phyloP scores from a whole-genome alignment of 208 protist species.

The Leishmania guyanensis region DNA sequence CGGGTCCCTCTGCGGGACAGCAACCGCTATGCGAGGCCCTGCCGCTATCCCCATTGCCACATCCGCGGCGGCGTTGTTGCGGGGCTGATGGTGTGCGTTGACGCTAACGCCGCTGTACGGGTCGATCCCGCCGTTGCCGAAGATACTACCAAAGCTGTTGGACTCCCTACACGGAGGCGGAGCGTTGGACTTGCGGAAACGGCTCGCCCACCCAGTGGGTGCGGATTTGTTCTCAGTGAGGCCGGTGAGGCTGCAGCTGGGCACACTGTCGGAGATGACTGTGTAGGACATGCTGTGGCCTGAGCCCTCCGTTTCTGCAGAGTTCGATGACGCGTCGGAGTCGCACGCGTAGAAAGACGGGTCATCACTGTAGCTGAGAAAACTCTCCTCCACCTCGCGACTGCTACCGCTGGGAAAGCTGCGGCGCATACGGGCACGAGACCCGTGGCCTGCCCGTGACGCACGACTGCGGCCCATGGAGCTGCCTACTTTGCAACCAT shows the following conservation, averaged over 20 bases:
- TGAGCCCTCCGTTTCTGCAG: conserved; percentile 29
- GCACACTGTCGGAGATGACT: conserved; percentile 70
- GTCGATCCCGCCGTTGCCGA: conserved; percentile 41
- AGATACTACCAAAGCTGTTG: conserved; percentile 49
- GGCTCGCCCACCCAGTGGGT: conserved; percentile 21
- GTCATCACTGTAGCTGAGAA: conserved; percentile 55
- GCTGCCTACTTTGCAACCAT: conserved; percentile 22
- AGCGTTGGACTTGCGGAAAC: conserved; percentile 20
- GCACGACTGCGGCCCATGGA: conserved; percentile 27
- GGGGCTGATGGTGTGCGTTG: conserved; percentile 12
- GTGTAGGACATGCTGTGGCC: conserved; percentile 41
- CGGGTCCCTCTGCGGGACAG: conserved; percentile 3
- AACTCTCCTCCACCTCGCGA: conserved; percentile 30
- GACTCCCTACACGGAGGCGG: conserved; percentile 18
- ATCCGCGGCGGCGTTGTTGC: conserved; percentile 8
- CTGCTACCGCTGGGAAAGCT: conserved; percentile 33
- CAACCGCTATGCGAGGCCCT: conserved; percentile 1
- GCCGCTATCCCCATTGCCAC: neutral
- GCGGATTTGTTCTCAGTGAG: conserved; percentile 36
- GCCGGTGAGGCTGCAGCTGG: conserved; percentile 70
- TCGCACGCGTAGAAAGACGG: conserved; percentile 47
- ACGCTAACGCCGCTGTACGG: conserved; percentile 40
- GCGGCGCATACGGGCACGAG: conserved; percentile 12
- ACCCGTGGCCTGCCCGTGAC: conserved; percentile 19
- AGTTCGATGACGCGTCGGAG: conserved; percentile 27